phyloP scores from a whole-genome alignment of 768 basidiomycete genomes.

The Kwoniella bestiolae region DNA sequence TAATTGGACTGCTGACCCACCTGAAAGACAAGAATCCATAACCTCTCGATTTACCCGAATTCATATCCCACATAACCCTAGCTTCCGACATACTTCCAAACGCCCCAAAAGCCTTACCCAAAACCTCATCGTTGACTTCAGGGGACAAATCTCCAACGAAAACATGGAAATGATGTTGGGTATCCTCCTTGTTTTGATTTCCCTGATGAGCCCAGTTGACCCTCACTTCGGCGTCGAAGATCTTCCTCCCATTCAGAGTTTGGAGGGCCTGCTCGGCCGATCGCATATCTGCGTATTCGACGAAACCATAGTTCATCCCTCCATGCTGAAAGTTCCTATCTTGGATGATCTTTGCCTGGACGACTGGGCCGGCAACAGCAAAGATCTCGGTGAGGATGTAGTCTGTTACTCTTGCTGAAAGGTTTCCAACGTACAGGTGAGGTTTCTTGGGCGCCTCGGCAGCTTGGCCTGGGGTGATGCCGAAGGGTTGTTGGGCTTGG shows the following conservation, averaged over 20 bases:
- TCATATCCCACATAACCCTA: slow-evolving; percentile 99
- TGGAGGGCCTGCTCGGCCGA: slow-evolving; percentile 98
- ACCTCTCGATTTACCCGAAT: slow-evolving; percentile 96
- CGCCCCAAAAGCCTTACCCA: slow-evolving; percentile 94
- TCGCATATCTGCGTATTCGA: slow-evolving; percentile 98
- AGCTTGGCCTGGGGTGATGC: slow-evolving; percentile 18
- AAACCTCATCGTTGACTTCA: slow-evolving; percentile 96
- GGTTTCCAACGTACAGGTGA: slow-evolving; percentile 98
- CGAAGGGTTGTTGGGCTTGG: slow-evolving; percentile 6
- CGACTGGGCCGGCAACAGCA: slow-evolving; percentile 74
- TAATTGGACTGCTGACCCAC: no score
- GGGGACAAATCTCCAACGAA: slow-evolving; percentile 99
- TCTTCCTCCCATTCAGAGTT: slow-evolving; percentile 98
- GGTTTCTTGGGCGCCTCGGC: slow-evolving; percentile 64
- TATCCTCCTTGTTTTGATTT: slow-evolving; percentile 97
- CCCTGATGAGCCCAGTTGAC: slow-evolving; percentile 99
- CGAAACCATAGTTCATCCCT: slow-evolving; percentile 98
- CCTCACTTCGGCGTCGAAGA: slow-evolving; percentile 98
- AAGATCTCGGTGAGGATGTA: slow-evolving; percentile 91
- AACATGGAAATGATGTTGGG: slow-evolving; percentile 94
- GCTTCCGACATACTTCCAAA: slow-evolving; percentile 97
- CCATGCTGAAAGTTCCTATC: slow-evolving; percentile 99
- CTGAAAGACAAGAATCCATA: slow-evolving; percentile 97
- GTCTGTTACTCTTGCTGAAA: slow-evolving; percentile 96
- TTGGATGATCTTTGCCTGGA: slow-evolving; percentile 99